phyloP scores from a whole-genome alignment of 2,329 filamentous ascomycete species.

The Exophiala alcalophila region DNA sequence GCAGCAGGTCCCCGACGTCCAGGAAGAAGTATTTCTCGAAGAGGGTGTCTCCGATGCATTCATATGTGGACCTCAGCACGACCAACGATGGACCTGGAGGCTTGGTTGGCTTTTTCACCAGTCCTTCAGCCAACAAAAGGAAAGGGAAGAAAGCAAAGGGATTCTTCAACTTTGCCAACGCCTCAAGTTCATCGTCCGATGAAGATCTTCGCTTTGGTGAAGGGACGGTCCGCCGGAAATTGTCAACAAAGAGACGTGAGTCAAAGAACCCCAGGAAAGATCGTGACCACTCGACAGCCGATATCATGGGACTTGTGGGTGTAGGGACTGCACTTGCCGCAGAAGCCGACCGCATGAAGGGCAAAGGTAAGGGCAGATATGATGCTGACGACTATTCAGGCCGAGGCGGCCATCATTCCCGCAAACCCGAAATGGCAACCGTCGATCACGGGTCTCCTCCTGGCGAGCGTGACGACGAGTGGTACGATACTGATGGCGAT shows the following conservation, averaged over 20 bases:
- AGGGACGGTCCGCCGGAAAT: constrained; percentile 46
- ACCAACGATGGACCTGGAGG: constrained; percentile 53
- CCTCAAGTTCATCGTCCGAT: constrained; percentile 65
- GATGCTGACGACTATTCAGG: constrained; percentile 24
- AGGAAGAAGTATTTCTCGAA: constrained; percentile 32
- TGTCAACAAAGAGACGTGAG: constrained; percentile 32
- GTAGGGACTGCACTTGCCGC: constrained; percentile 48
- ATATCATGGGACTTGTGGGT: constrained; percentile 48
- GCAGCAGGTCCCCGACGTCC: constrained; percentile 39
- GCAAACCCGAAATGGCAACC: constrained; percentile 11
- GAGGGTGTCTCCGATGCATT: constrained; percentile 56
- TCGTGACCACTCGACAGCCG: constrained; percentile 42
- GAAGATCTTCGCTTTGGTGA: constrained; percentile 66
- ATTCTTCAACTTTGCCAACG: constrained; percentile 59
- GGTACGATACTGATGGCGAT: constrained; percentile 58
- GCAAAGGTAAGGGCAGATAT: constrained; percentile 22
- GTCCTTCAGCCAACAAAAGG: constrained; percentile 55
- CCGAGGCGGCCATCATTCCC: constrained; percentile 1
- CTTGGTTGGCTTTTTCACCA: constrained; percentile 62
- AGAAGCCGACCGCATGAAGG: constrained; percentile 31
- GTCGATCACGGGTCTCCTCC: constrained; percentile 14
- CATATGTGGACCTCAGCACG: constrained; percentile 65
- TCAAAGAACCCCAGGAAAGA: constrained; percentile 28
- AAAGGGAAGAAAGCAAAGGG: constrained; percentile 41
- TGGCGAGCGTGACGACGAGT: constrained; percentile 51